Percentiles rank a stretch among this genome's conserved stretches.
phyloP scores from a whole-genome alignment of 1,284 basidiomycete species.

The Cutaneotrichosporon arboriforme region DNA sequence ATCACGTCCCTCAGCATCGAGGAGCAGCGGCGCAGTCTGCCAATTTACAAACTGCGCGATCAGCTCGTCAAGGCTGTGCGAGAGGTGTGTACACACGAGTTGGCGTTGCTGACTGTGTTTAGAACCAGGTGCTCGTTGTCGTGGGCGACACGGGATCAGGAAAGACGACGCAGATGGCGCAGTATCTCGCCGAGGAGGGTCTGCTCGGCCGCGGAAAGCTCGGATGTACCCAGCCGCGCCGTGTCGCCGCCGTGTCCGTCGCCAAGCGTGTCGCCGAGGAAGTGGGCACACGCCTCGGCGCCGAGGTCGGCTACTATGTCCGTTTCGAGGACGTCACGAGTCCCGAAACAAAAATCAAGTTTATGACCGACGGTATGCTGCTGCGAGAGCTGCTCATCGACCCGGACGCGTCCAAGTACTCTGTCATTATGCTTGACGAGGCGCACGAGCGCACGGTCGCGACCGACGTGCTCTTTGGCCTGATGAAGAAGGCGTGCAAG shows the following conservation, averaged over 20 bases:
- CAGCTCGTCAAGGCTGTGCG: conserved; percentile 83
- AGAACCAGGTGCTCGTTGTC: conserved; percentile 84
- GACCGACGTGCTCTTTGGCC: conserved; percentile 94
- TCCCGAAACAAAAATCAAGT: conserved; percentile 97
- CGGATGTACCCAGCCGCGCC: conserved; percentile 95
- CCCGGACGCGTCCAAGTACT: conserved; percentile 85
- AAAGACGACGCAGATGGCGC: conserved; percentile 91
- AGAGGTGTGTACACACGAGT: conserved; percentile 50
- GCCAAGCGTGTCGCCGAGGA: conserved; percentile 98
- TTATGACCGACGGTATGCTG: conserved; percentile 99
- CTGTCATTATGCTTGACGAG: conserved; percentile 97
- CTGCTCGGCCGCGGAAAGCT: conserved; percentile 82
- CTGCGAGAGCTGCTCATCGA: conserved; percentile 95
- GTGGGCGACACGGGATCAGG: conserved; percentile 93
- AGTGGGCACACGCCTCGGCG: conserved; percentile 90
- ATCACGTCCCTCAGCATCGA: conserved; percentile 86
- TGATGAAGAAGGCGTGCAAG: conserved; percentile 94
- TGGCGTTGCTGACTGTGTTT: too few species aligned
- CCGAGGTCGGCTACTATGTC: conserved; percentile 97
- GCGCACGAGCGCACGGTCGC: conserved; percentile 97
- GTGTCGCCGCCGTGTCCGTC: conserved; percentile 98
- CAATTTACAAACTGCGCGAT: conserved; percentile 94
- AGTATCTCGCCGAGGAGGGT: conserved; percentile 84
- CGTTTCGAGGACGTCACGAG: conserved; percentile 99
- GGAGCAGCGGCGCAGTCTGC: conserved; percentile 84